These are phyloP conservation scores for Fraxinus americana DNA, from an alignment of 257 asterid genomes.

Conservation along the genomic window DNA sequence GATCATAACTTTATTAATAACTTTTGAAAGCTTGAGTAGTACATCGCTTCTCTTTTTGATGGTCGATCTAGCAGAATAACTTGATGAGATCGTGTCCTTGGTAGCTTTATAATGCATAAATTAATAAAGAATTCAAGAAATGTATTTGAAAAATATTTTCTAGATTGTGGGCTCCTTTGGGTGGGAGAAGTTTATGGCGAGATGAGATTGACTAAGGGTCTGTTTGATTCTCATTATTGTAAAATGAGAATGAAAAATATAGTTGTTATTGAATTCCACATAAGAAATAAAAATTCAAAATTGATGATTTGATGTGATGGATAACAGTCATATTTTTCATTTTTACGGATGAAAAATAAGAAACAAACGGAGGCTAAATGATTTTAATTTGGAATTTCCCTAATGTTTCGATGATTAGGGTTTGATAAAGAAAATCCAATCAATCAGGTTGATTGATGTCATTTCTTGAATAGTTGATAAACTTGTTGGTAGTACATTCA, in stretches of 20 bases:
- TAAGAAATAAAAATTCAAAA: no score
- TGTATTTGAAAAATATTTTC: not conserved
- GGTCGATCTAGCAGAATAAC: no score
- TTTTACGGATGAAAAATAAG: no score
- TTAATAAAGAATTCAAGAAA: not conserved
- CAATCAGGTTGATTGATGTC: not conserved
- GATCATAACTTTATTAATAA: not conserved
- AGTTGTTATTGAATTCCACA: no score
- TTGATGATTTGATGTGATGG: no score
- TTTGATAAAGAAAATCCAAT: not conserved
- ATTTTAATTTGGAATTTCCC: not conserved
- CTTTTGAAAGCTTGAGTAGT: not conserved
- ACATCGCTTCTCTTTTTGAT: no score
- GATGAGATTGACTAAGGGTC: not conserved
- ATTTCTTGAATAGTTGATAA: not conserved
- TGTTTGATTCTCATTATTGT: no score
- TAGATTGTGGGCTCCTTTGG: no score
- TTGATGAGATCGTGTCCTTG: no score
- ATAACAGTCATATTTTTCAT: no score
- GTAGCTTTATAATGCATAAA: no score
- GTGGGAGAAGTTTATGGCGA: not conserved
- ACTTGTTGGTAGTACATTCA: not conserved
- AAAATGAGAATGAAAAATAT: no score
- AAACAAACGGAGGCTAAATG: not conserved
- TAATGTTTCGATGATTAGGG: not conserved